These are phyloP conservation scores for Starmerella apicola DNA, from an alignment of 805 yeast genomes.

Conservation along the genomic window DNA sequence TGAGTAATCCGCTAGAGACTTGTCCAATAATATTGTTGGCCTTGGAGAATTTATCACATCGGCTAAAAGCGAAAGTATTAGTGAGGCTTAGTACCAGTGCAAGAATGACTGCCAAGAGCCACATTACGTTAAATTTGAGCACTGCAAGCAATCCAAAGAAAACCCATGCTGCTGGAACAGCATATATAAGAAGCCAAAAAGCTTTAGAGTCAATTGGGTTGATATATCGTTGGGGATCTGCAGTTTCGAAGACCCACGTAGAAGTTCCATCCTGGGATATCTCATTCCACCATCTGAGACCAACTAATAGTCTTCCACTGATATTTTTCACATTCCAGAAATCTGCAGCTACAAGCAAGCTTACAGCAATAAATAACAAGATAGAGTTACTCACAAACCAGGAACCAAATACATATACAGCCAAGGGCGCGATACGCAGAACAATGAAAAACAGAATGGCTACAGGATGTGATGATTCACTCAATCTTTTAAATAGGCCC, in stretches of 20 bases:
- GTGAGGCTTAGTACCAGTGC: slow-evolving; percentile 64
- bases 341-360: slow-evolving; percentile 71
- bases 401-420: slow-evolving; percentile 59
- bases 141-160: slow-evolving; percentile 65
- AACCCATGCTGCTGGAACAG: slow-evolving; percentile 65
- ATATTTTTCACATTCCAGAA: slow-evolving; percentile 91
- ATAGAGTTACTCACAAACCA: slow-evolving; percentile 45
- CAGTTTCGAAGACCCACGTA: slow-evolving; percentile 80
- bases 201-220: slow-evolving; percentile 86
- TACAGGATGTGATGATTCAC: slow-evolving; percentile 72
- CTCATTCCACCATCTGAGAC: slow-evolving; percentile 93
- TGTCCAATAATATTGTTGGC: slow-evolving; percentile 49
- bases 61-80: slow-evolving; percentile 79
- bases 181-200: slow-evolving; percentile 72
- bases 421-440: slow-evolving; percentile 49
- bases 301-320: slow-evolving; percentile 79
- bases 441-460: slow-evolving; percentile 54
- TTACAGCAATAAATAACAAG: slow-evolving; percentile 63
- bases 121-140: slow-evolving; percentile 60
- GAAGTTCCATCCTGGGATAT: slow-evolving; percentile 50
- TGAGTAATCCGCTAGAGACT: slow-evolving; percentile 20
- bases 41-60: slow-evolving; percentile 84
- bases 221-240: slow-evolving; percentile 50
- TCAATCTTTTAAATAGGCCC: slow-evolving; percentile 37
- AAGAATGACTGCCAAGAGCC: slow-evolving; percentile 35